Percentiles rank a stretch among this genome's conserved stretches.
phyloP scores from a whole-genome alignment of 2,329 filamentous ascomycete genomes.

The Metarhizium brunneum region DNA sequence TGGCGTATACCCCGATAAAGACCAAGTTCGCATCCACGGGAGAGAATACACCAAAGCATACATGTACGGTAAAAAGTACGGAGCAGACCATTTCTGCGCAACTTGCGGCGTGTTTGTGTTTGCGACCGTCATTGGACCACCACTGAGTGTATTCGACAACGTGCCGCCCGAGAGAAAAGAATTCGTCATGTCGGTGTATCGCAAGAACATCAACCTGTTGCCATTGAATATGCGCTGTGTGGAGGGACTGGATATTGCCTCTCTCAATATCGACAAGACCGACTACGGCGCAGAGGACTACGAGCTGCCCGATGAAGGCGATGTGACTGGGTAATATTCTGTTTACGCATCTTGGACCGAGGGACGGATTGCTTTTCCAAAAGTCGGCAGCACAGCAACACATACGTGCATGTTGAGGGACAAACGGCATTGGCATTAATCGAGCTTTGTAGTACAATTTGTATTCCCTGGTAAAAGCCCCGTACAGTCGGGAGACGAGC shows the following conservation, averaged over 20 bases:
- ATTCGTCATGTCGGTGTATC: conserved; percentile 11
- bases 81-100: conserved; percentile 1
- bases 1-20: conserved; percentile 15
- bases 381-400: too few relatives aligned
- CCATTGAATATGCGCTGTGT: conserved; percentile 15
- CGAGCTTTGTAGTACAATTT: not conserved
- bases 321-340: too few relatives aligned
- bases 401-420: too few relatives aligned
- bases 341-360: too few relatives aligned
- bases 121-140: conserved; percentile 19
- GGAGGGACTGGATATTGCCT: conserved; percentile 10
- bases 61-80: conserved; percentile 11
- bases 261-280: conserved; percentile 8
- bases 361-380: too few relatives aligned
- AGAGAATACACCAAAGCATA: conserved; percentile 18
- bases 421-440: not conserved
- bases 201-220: conserved; percentile 15
- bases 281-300: conserved; percentile 18
- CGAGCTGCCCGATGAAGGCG: not conserved
- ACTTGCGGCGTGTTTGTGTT: too few relatives aligned
- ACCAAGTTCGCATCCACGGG: conserved; percentile 17
- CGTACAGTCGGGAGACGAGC: not conserved
- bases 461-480: not conserved
- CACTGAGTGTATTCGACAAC: conserved; percentile 16
- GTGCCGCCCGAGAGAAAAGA: conserved; percentile 15